phyloP scores from a whole-genome alignment of 2,329 filamentous ascomycete species.

The Epichloe sylvatica region DNA sequence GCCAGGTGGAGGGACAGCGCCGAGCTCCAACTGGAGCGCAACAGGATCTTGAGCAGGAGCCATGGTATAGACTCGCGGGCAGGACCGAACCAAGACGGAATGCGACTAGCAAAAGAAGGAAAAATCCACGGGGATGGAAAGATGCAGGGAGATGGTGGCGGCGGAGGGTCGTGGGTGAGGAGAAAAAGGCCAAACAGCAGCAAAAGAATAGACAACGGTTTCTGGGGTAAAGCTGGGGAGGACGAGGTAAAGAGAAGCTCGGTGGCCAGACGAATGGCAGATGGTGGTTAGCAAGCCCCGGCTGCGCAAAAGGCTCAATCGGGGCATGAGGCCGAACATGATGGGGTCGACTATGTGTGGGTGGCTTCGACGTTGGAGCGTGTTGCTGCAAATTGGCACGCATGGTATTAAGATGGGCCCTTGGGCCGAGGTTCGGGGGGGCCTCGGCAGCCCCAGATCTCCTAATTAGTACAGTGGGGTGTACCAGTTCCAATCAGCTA shows the following conservation, averaged over 20 bases:
- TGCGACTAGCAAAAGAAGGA: background rate
- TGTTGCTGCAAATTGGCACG: background rate
- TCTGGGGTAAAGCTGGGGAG: conserved; percentile 1
- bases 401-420: background rate
- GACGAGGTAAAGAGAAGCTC: background rate
- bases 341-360: background rate
- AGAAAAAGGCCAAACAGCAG: background rate
- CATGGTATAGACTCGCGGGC: conserved; percentile 14
- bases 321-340: conserved; percentile 5
- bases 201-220: background rate
- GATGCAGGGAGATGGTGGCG: background rate
- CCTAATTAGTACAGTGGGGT: too few relatives aligned
- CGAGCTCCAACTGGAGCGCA: conserved; percentile 38
- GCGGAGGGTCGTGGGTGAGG: background rate
- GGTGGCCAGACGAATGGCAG: background rate
- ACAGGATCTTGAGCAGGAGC: conserved; percentile 18
- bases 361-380: background rate
- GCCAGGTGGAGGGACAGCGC: conserved; percentile 54
- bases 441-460: conserved; percentile 10
- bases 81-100: background rate
- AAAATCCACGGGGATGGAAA: background rate
- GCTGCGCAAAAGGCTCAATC: conserved; percentile 5
- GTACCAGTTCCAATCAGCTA: too few relatives aligned
- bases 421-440: conserved; percentile 10
- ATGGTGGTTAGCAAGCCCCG: conserved; percentile 3